Evolutionary conservation across 495 filamentous ascomycete species (phyloP).

Genomic region (Chaetomidium leptoderma): DNA sequence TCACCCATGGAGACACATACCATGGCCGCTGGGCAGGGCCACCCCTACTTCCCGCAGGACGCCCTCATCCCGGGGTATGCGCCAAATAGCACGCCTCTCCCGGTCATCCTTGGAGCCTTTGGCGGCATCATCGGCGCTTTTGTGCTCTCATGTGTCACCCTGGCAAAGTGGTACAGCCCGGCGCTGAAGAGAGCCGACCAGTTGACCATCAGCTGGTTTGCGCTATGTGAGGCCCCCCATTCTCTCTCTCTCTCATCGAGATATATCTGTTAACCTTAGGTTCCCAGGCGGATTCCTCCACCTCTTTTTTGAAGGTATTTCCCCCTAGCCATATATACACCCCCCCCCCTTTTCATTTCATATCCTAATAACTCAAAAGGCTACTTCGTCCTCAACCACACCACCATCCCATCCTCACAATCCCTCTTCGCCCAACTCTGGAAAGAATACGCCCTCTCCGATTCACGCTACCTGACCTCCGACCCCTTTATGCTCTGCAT

Average conservation of each 20-base stretch:
- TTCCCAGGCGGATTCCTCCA: constrained; percentile 56
- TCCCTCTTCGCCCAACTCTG: constrained; percentile 70
- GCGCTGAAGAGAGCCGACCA: constrained; percentile 41
- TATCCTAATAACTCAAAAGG: constrained; percentile 37
- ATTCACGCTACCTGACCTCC: constrained; percentile 75
- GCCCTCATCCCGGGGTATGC: constrained; percentile 58
- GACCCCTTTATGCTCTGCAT: constrained; percentile 80
- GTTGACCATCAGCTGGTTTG: constrained; percentile 56
- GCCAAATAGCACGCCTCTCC: constrained; percentile 46
- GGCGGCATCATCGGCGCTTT: constrained; percentile 42
- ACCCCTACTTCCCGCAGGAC: constrained; percentile 70
- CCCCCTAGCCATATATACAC: neutral
- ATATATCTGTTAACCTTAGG: constrained; percentile 5
- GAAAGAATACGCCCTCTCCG: constrained; percentile 84
- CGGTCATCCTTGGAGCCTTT: constrained; percentile 47
- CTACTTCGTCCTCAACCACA: constrained; percentile 70
- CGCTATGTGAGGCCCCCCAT: constrained; percentile 32
- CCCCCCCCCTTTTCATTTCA: neutral
- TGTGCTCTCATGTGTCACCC: constrained; percentile 39
- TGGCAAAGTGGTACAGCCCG: constrained; percentile 41
- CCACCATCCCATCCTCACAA: constrained; percentile 37
- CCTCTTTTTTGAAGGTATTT: constrained; percentile 69
- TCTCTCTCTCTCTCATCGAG: neutral
- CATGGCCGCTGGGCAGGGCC: constrained; percentile 23
- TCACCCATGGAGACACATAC: neutral